Conservation (phyloP, 345 rosid genomes). For the Citrus trifoliata region DNA sequence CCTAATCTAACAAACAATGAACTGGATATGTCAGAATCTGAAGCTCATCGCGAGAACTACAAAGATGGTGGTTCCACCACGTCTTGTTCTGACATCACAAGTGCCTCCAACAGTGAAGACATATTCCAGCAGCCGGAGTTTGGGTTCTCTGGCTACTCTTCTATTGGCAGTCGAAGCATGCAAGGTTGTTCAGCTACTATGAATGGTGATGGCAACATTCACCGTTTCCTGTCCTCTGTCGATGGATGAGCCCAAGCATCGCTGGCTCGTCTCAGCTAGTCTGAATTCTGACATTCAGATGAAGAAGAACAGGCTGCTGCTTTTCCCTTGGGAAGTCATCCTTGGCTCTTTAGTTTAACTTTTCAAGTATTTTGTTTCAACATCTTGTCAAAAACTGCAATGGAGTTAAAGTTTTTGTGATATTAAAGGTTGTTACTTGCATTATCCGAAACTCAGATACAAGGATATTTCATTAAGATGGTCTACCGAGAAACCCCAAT, state of each 20-base stretch:
- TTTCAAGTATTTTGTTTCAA: constrained; percentile 15
- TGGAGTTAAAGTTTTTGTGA: background rate
- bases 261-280: constrained; percentile 18
- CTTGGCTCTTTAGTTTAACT: constrained; percentile 65
- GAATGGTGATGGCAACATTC: constrained; percentile 40
- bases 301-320: constrained; percentile 37
- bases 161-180: constrained; percentile 23
- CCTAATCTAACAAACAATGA: constrained; percentile 18
- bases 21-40: constrained; percentile 31
- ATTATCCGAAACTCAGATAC: background rate
- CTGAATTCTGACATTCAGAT: constrained; percentile 11
- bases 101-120: constrained; percentile 40
- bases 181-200: constrained; percentile 31
- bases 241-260: constrained; percentile 24
- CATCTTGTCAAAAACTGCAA: background rate
- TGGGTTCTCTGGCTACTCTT: constrained; percentile 49
- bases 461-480: background rate
- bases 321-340: constrained; percentile 84
- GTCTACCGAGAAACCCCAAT: background rate
- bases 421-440: background rate
- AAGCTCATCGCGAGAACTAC: constrained; percentile 27
- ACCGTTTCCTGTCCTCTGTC: constrained; percentile 36
- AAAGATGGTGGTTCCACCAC: constrained; percentile 41
- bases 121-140: constrained; percentile 45
- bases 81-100: constrained; percentile 49